Conservation (phyloP, 2,329 filamentous ascomycete genomes). For the Cyanodermella asteris region DNA sequence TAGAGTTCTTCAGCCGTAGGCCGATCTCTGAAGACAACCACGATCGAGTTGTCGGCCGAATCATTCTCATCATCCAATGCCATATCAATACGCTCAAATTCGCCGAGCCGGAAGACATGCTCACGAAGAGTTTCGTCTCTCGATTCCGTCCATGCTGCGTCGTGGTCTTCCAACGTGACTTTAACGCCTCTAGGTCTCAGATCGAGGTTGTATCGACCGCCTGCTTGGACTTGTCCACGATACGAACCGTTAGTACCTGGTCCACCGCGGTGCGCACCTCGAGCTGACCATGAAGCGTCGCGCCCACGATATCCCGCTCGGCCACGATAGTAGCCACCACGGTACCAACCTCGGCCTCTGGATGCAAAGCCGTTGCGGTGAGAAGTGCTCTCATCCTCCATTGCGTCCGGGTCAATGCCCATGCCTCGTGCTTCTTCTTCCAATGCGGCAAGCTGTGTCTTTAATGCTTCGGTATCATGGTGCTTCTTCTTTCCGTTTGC, state of each 20-base stretch:
- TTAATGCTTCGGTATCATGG: slow-evolving; percentile 29
- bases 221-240: no score
- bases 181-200: no score
- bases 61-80: no score
- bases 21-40: slow-evolving; percentile 25
- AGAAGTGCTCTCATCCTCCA: no score
- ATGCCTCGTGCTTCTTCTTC: slow-evolving; percentile 32
- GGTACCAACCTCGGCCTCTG: slow-evolving; percentile 14
- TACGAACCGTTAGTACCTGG: slow-evolving; percentile 7
- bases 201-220: slow-evolving; percentile 34
- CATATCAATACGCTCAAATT: slow-evolving; percentile 25
- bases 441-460: slow-evolving; percentile 30
- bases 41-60: no score
- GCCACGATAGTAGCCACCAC: slow-evolving; percentile 17
- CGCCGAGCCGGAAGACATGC: slow-evolving; percentile 17
- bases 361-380: no score
- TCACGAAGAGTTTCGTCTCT: neutral
- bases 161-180: no score
- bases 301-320: slow-evolving; percentile 19
- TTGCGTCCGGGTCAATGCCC: slow-evolving; percentile 24
- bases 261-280: slow-evolving; percentile 8
- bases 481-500: slow-evolving; percentile 16
- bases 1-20: slow-evolving; percentile 33
- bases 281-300: slow-evolving; percentile 15
- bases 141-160: neutral